Evolutionary conservation across 441 rosid species (phyloP).

Genomic region (Erodium texanum): DNA sequence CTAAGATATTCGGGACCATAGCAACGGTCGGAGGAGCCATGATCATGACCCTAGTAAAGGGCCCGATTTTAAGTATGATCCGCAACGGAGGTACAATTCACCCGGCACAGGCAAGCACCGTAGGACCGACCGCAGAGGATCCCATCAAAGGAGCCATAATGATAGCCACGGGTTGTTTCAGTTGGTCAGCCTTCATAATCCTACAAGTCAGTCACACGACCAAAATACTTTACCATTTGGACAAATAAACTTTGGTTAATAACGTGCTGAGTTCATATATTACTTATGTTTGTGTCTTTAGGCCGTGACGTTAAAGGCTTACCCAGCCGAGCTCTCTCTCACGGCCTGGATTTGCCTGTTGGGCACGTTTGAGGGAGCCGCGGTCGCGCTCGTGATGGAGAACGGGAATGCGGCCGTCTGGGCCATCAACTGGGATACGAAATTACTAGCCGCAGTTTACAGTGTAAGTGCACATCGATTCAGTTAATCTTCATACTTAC

Average conservation of each 20-base stretch:
- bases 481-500: too few relatives aligned
- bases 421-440: slow-evolving; percentile 70
- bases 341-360: slow-evolving; percentile 73
- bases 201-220: slow-evolving; percentile 61
- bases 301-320: slow-evolving; percentile 61
- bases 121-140: slow-evolving; percentile 34
- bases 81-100: slow-evolving; percentile 36
- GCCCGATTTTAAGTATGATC: slow-evolving; percentile 44
- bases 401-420: slow-evolving; percentile 36
- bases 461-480: slow-evolving; percentile 48
- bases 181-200: slow-evolving; percentile 73
- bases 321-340: slow-evolving; percentile 78
- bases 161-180: slow-evolving; percentile 58
- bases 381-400: slow-evolving; percentile 54
- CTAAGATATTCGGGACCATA: slow-evolving; percentile 58
- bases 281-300: slow-evolving; percentile 14
- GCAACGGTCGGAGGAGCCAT: slow-evolving; percentile 91
- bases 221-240: too few relatives aligned
- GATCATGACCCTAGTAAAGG: slow-evolving; percentile 76
- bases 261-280: too few relatives aligned
- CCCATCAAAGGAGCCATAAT: slow-evolving; percentile 61
- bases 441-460: slow-evolving; percentile 58
- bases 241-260: too few relatives aligned
- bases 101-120: too few relatives aligned
- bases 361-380: slow-evolving; percentile 64